Evolutionary conservation across 2,329 filamentous ascomycete genomes (phyloP), one percentile per base, ranked within the genome.

Genomic region (Balansia obtecta): DNA sequence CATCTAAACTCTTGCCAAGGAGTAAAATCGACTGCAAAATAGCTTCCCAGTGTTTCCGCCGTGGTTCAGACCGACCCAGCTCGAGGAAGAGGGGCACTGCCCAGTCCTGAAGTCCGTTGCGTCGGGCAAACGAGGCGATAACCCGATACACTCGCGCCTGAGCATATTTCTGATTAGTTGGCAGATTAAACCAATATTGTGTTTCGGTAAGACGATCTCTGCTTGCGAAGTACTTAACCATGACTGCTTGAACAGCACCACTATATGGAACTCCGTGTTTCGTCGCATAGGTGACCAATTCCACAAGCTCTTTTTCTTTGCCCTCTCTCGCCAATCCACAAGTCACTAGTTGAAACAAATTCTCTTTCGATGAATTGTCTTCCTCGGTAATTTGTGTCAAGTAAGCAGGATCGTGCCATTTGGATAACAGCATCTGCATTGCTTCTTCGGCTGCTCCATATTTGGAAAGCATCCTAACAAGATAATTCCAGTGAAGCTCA

Each of bases 1-100:
- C 61, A 13, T 58, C 80, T 1, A 85, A 78, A 1, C 81, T 80
- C 61, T 83, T 86, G 18, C 83, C 85, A 50, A 76, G 65, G 10
- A 81, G 77, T 8, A 84, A 75, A 12, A 86, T 82, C 32, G 87
- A 83, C 81, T 87, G 79, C 42, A 93, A 76, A 12, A 88, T 71
- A 12, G 83, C 74, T 60, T 93, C 84, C 81, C 86, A 88, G 20
- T 76, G 75, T 33, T 72, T 65, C 54, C 83, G 80, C 41, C 60
- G 62, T 5, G 69, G 73, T 48, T 64, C 68, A 43, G 61, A 65
- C 48, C 75, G 69, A 42, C 75, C 70, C 9, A 80, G 65, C 18
- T 70, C 56, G 50, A 73, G 70, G 52, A 88, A 80, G 11, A 85
- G 68, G 1, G 69, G 63, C 49, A 77, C 73, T 1, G 80, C 82